These are phyloP conservation scores for Rhizopus microsporus DNA, from an alignment of 371 early-diverging fungal genomes.

Conservation along the genomic window DNA sequence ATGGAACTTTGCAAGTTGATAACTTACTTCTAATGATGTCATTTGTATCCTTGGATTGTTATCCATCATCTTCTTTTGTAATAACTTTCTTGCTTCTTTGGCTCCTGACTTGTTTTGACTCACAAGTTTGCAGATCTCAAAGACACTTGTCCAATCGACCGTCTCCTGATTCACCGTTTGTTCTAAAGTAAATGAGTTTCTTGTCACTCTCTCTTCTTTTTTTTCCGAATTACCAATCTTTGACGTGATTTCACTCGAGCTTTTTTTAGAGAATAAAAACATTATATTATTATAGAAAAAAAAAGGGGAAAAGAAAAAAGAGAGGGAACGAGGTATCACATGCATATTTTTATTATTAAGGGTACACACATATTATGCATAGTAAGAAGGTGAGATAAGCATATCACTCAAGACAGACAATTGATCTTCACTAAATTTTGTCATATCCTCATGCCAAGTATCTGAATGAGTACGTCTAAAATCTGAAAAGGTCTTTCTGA, in stretches of 20 bases:
- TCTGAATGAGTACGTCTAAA: slow-evolving; percentile 93
- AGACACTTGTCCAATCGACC: slow-evolving; percentile 47
- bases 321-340: too few species aligned
- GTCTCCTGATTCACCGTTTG: neutral
- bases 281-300: too few species aligned
- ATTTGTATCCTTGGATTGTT: slow-evolving; percentile 37
- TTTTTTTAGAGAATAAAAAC: too few species aligned
- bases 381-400: slow-evolving; percentile 84
- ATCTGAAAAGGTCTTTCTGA: slow-evolving; percentile 86
- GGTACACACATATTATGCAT: slow-evolving; percentile 50
- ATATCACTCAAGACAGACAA: slow-evolving; percentile 79
- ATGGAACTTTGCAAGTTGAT: neutral
- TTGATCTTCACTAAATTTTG: slow-evolving; percentile 76
- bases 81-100: slow-evolving; percentile 51
- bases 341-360: too few species aligned
- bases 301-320: too few species aligned
- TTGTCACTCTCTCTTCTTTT: slow-evolving; percentile 20
- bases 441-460: slow-evolving; percentile 89
- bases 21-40: slow-evolving; percentile 38
- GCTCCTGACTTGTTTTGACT: slow-evolving; percentile 44
- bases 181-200: slow-evolving; percentile 16
- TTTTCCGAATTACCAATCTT: slow-evolving; percentile 33
- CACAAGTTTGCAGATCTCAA: slow-evolving; percentile 45
- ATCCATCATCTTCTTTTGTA: slow-evolving; percentile 51
- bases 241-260: slow-evolving; percentile 28